Base-by-base conservation (phyloP, 441 rosid species). In the Adansonia grandidieri region DNA sequence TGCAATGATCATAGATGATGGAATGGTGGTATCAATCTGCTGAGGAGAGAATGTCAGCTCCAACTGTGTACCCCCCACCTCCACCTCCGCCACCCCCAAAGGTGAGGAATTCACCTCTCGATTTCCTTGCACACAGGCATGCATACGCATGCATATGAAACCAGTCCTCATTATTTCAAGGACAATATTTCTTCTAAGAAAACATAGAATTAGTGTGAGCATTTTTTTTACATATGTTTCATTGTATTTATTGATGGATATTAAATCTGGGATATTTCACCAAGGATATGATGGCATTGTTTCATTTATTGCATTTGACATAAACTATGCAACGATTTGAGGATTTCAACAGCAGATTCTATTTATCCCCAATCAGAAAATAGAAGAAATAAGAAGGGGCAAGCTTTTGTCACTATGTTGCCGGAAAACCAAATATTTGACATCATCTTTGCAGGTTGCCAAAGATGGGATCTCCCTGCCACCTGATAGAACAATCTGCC, bases 21-120 rank as follows among this genome's bases (percentile, higher is more conserved):
- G 99, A 96, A 74, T 96, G 99, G 99, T 96, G 99, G 99, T 96
- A 94, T 81, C 98, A 96, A 82, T 96, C 99, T 74, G 99, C 98
- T 42, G 99, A 96, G 85, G 98, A 94, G 83, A 93, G 98, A 90
- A 94, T 96, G 92, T 91, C 98, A 68, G 99, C 98, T 78, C 97
- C 98, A 77, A 93, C 98, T 2, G 99, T 94, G 75, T 96, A 96
- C 77, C 98, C 98, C 2, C 96, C 98, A 1, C 99, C 99, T 0
- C 98, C 99, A 5, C 99, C 99, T 0, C 99, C 99, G 28, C 99
- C 98, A 67, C 88, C 95, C 24, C 97, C 98, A 53, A 90, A 86
- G 97, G 99, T 96, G 86, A 84, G 75, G 62, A 73, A 73, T 66
- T 50, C 9, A 69, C 48, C 44, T 28, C 14, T 73, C 60, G 56